phyloP scores from a whole-genome alignment of 2,329 filamentous ascomycete species.

The Penicillium digitatum region DNA sequence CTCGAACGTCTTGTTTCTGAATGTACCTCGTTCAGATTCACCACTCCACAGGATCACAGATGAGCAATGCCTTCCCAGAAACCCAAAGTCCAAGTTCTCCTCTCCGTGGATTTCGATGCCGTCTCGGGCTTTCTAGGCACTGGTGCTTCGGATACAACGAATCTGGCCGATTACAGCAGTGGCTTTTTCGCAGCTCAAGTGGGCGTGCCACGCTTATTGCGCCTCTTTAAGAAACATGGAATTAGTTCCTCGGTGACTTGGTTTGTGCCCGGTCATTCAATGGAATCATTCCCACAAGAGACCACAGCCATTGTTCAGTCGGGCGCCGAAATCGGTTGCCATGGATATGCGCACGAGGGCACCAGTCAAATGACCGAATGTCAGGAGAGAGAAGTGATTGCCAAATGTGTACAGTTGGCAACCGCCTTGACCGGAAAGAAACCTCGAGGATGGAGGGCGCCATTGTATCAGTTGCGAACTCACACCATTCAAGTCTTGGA shows the following conservation, averaged over 20 bases:
- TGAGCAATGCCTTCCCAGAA: not conserved
- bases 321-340: slow-evolving; percentile 51
- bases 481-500: slow-evolving; percentile 41
- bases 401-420: slow-evolving; percentile 68
- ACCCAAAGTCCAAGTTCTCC: slow-evolving; percentile 18
- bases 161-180: slow-evolving; percentile 54
- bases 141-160: slow-evolving; percentile 48
- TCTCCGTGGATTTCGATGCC: slow-evolving; percentile 55
- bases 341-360: slow-evolving; percentile 68
- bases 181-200: slow-evolving; percentile 56
- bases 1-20: not conserved
- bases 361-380: slow-evolving; percentile 66
- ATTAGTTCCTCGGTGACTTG: slow-evolving; percentile 55
- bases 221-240: slow-evolving; percentile 50
- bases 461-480: slow-evolving; percentile 39
- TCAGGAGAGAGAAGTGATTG: slow-evolving; percentile 69
- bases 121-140: slow-evolving; percentile 60
- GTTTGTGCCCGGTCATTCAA: slow-evolving; percentile 58
- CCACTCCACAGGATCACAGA: not conserved
- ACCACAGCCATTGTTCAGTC: slow-evolving; percentile 50
- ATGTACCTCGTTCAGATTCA: not conserved
- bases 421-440: slow-evolving; percentile 69
- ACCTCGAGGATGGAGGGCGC: slow-evolving; percentile 46
- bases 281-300: slow-evolving; percentile 55
- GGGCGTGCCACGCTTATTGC: slow-evolving; percentile 55